A percentile compares a stretch with the other conserved stretches of the same genome.
These are phyloP conservation scores for Pezicula neosporulosa DNA, from an alignment of 2,329 filamentous ascomycete species.

Conservation along the genomic window DNA sequence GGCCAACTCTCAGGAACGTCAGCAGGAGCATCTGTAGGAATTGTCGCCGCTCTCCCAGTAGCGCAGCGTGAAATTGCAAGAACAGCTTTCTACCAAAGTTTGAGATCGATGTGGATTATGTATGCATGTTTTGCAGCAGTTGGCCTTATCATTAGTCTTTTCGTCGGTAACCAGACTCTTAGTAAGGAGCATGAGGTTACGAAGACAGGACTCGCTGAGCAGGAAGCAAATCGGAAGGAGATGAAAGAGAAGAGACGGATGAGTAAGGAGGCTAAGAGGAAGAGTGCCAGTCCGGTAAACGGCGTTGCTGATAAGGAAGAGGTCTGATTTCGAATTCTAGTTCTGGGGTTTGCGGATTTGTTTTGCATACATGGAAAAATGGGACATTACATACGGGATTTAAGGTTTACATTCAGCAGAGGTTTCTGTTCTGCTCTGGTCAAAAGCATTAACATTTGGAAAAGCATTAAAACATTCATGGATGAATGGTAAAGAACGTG, in stretches of 20 bases:
- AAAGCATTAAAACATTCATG: no score
- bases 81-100: slow-evolving; percentile 17
- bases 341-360: no score
- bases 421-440: no score
- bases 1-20: slow-evolving; percentile 19
- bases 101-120: slow-evolving; percentile 27
- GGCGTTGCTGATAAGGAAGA: no score
- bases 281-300: not conserved
- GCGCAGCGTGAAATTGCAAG: slow-evolving; percentile 17
- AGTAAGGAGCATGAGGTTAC: slow-evolving; percentile 48
- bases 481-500: no score
- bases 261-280: slow-evolving; percentile 19
- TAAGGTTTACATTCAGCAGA: no score
- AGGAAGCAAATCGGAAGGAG: slow-evolving; percentile 1
- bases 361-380: no score
- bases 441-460: no score
- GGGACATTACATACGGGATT: no score
- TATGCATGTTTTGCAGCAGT: slow-evolving; percentile 24
- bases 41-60: slow-evolving; percentile 18
- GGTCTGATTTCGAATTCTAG: no score
- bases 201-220: slow-evolving; percentile 37
- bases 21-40: slow-evolving; percentile 23
- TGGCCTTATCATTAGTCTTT: slow-evolving; percentile 37
- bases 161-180: slow-evolving; percentile 40
- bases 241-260: slow-evolving; percentile 3